phyloP scores from a whole-genome alignment of 2,329 filamentous ascomycete species.

The Diplodia scrobiculata region DNA sequence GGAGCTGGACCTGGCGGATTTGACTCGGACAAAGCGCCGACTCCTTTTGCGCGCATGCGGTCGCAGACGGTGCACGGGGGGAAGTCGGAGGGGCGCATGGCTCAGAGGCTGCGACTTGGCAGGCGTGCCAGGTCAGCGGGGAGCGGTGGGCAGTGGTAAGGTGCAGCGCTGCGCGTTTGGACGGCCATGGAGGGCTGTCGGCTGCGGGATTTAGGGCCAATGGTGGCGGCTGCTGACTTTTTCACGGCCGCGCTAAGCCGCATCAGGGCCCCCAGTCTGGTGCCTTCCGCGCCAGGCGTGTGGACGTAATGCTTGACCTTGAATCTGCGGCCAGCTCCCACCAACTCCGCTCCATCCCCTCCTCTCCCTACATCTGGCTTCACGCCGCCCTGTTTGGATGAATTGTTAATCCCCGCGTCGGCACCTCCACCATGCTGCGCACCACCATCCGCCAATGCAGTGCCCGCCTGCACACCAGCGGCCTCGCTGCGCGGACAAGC shows the following conservation, averaged over 20 bases:
- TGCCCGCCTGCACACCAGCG: slow-evolving; percentile 61
- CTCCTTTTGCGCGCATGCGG: slow-evolving; percentile 16
- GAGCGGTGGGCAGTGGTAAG: too few relatives aligned
- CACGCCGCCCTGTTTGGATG: slow-evolving; percentile 25
- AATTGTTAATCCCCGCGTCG: slow-evolving; percentile 30
- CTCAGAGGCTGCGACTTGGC: slow-evolving; percentile 9
- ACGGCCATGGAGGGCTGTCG: background rate
- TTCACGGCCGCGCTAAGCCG: slow-evolving; percentile 9
- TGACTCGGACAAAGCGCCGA: slow-evolving; percentile 15
- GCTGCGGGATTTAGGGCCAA: slow-evolving; percentile 26
- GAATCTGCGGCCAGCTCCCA: slow-evolving; percentile 7
- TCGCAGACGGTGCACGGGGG: background rate
- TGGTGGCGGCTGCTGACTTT: slow-evolving; percentile 24
- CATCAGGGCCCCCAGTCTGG: slow-evolving; percentile 6
- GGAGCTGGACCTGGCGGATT: background rate
- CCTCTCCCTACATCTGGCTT: slow-evolving; percentile 10
- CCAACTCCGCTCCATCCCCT: slow-evolving; percentile 10
- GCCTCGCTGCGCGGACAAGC: slow-evolving; percentile 52
- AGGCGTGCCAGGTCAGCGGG: background rate
- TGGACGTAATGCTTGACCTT: slow-evolving; percentile 22
- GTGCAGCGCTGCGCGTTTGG: slow-evolving; percentile 13
- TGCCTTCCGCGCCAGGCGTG: background rate
- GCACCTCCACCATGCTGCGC: slow-evolving; percentile 67
- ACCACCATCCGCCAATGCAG: slow-evolving; percentile 66
- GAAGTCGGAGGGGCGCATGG: slow-evolving; percentile 1